Conservation (phyloP, 2,329 filamentous ascomycete genomes). For the Botryosphaeria dothidea region DNA sequence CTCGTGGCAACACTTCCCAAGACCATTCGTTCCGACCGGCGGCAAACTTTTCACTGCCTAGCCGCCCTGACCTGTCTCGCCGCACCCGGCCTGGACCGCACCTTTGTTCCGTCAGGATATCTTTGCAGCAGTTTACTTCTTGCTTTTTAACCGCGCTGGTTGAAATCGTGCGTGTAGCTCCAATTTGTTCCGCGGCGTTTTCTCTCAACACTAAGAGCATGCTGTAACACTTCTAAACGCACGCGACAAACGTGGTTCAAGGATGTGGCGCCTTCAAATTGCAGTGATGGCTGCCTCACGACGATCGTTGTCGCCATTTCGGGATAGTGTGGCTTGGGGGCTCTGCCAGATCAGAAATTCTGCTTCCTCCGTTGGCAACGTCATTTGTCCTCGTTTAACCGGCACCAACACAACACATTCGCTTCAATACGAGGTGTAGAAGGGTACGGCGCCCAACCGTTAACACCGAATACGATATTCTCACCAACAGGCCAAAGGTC, state of each 20-base stretch:
- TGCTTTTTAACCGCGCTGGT: background rate
- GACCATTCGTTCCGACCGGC: background rate
- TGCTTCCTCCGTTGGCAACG: background rate
- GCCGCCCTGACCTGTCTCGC: background rate
- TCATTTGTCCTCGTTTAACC: background rate
- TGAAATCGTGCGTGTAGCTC: background rate
- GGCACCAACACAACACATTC: too few species aligned
- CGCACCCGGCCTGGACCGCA: background rate
- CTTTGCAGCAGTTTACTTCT: background rate
- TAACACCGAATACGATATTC: too few species aligned
- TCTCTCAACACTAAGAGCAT: background rate
- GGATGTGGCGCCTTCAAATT: background rate
- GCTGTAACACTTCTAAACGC: background rate
- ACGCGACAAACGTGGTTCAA: conserved; percentile 1
- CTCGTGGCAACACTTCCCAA: background rate
- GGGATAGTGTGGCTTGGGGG: background rate
- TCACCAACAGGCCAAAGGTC: too few species aligned
- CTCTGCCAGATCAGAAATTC: background rate
- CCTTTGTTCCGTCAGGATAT: background rate
- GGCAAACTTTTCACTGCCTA: background rate
- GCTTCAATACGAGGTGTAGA: too few species aligned
- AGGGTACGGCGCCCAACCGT: too few species aligned
- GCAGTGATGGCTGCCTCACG: background rate
- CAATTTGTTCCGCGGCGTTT: background rate
- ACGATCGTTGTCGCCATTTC: background rate